Evolutionary conservation across 2,329 filamentous ascomycete genomes (phyloP).

Genomic region (Hypoxylon sp.): DNA sequence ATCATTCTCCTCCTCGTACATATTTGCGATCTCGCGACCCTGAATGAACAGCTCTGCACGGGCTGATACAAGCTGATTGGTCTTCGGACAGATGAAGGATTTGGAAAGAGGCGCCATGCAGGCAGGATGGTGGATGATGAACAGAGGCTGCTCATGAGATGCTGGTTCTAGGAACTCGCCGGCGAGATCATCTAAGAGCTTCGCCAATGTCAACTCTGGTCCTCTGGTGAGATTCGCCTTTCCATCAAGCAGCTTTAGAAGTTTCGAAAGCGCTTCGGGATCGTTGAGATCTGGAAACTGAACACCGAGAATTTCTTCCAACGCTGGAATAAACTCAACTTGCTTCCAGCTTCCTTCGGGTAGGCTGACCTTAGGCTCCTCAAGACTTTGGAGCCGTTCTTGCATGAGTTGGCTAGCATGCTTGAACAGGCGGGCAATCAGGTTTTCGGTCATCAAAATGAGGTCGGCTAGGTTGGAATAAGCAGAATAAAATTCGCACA

Average conservation of each 20-base stretch:
- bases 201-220: constrained; percentile 61
- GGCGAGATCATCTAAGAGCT: constrained; percentile 83
- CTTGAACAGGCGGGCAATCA: constrained; percentile 69
- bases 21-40: constrained; percentile 87
- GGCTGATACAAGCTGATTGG: constrained; percentile 77
- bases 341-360: constrained; percentile 67
- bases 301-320: constrained; percentile 73
- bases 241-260: constrained; percentile 64
- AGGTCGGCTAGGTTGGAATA: constrained; percentile 80
- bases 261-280: constrained; percentile 63
- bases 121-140: constrained; percentile 89
- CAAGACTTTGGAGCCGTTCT: constrained; percentile 55
- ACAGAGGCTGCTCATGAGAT: constrained; percentile 74
- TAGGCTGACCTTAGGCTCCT: constrained; percentile 57
- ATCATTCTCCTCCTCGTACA: constrained; percentile 98
- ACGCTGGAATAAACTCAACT: constrained; percentile 82
- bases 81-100: constrained; percentile 75
- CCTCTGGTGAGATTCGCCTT: constrained; percentile 72
- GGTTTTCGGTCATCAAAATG: constrained; percentile 76
- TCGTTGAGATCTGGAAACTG: constrained; percentile 70
- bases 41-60: constrained; percentile 86
- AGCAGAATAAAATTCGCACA: constrained; percentile 94
- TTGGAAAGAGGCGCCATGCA: constrained; percentile 93
- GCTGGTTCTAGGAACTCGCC: constrained; percentile 79
- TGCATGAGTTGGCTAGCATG: constrained; percentile 58